Evolutionary conservation across 495 filamentous ascomycete genomes (phyloP).

Genomic region (Ramalina peruviana): DNA sequence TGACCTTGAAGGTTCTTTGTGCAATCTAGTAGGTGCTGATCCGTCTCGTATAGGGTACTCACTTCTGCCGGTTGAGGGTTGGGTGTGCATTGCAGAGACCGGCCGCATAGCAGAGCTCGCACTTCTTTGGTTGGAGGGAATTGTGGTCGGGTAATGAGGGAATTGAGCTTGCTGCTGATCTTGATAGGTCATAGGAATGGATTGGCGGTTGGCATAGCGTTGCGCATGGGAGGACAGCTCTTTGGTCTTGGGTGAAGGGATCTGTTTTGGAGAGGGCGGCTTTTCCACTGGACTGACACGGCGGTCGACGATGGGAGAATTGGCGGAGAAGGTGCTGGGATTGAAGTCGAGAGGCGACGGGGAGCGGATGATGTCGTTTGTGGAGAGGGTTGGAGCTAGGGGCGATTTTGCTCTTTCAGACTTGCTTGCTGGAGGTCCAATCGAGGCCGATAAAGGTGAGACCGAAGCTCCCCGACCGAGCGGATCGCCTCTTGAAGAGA

Average conservation of each 20-base stretch:
- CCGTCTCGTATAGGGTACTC: conserved; percentile 30
- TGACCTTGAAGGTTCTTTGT: conserved; percentile 50
- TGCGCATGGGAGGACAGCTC: conserved; percentile 8
- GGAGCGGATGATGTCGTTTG: conserved; percentile 12
- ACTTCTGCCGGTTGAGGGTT: conserved; percentile 24
- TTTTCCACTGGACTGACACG: conserved; percentile 2
- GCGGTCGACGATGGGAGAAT: conserved; percentile 5
- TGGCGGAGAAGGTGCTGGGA: conserved; percentile 21
- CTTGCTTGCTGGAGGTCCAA: neutral
- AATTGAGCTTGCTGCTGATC: conserved; percentile 34
- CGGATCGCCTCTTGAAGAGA: conserved; percentile 32
- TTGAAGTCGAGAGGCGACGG: conserved; percentile 25
- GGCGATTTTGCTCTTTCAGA: neutral
- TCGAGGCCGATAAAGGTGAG: conserved; percentile 10
- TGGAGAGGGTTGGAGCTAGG: conserved; percentile 1
- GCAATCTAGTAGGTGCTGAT: conserved; percentile 33
- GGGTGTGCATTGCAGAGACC: conserved; percentile 40
- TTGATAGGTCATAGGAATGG: conserved; percentile 28
- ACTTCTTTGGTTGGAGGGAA: conserved; percentile 16
- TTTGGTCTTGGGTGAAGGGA: conserved; percentile 2
- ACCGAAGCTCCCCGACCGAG: conserved; percentile 3
- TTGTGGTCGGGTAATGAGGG: conserved; percentile 23
- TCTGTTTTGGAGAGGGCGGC: conserved; percentile 2
- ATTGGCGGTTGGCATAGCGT: conserved; percentile 21
- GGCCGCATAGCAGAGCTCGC: conserved; percentile 32